Evolutionary conservation across 495 filamentous ascomycete genomes (phyloP).

Genomic region (Tuber magnatum): DNA sequence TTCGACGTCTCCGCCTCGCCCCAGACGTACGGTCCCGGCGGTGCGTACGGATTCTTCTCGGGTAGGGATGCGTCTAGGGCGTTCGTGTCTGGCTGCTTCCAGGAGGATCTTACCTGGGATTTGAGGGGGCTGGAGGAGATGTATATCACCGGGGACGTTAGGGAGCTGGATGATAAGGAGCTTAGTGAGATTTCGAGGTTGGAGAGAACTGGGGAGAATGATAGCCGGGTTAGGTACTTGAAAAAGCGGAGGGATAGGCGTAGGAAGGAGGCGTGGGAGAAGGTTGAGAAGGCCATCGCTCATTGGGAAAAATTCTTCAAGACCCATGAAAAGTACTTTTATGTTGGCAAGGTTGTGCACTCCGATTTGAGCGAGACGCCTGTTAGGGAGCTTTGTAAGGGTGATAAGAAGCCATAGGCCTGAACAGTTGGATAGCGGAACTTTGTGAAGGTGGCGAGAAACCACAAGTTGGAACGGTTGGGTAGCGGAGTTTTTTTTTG

Average conservation of each 20-base stretch:
- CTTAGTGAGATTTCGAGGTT: slow-evolving; percentile 51
- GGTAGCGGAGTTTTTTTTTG: slow-evolving; percentile 6
- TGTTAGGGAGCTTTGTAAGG: slow-evolving; percentile 48
- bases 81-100: slow-evolving; percentile 96
- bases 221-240: slow-evolving; percentile 55
- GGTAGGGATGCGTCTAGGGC: slow-evolving; percentile 80
- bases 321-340: slow-evolving; percentile 65
- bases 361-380: slow-evolving; percentile 40
- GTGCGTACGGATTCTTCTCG: slow-evolving; percentile 78
- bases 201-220: slow-evolving; percentile 46
- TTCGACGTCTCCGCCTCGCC: slow-evolving; percentile 80
- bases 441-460: slow-evolving; percentile 44
- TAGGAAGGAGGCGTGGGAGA: slow-evolving; percentile 48
- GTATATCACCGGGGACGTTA: slow-evolving; percentile 71
- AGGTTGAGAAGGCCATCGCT: slow-evolving; percentile 53
- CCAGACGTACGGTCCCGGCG: slow-evolving; percentile 78
- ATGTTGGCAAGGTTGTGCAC: slow-evolving; percentile 58
- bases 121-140: slow-evolving; percentile 80
- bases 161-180: slow-evolving; percentile 49
- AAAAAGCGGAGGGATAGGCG: slow-evolving; percentile 52
- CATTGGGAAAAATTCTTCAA: slow-evolving; percentile 73
- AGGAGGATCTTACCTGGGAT: slow-evolving; percentile 72
- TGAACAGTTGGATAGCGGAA: slow-evolving; percentile 9
- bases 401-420: slow-evolving; percentile 43
- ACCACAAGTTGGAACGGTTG: slow-evolving; percentile 26